Conservation (phyloP, 1,284 basidiomycete genomes). For the Coriolopsis trogii region DNA sequence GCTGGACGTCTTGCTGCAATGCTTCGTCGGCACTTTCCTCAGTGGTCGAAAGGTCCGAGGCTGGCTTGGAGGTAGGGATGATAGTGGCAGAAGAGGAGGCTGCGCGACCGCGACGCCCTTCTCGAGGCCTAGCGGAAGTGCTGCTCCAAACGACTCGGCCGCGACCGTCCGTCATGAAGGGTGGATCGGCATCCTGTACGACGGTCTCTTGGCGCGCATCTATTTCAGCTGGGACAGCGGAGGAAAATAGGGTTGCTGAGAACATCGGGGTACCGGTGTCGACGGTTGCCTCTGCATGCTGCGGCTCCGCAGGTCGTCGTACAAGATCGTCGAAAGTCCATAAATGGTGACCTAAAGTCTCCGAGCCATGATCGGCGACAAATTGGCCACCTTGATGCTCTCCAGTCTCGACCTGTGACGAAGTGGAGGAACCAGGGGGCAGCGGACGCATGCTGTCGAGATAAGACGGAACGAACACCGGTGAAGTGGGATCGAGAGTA, state of each 20-base stretch:
- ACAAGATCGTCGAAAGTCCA: neutral
- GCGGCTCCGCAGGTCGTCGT: neutral
- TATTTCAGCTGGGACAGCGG: neutral
- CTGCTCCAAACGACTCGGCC: conserved; percentile 62
- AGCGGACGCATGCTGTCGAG: conserved; percentile 13
- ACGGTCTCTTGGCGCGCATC: neutral
- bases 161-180: conserved; percentile 59
- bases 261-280: neutral
- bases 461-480: conserved; percentile 15
- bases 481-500: conserved; percentile 9
- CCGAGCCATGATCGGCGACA: neutral
- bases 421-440: conserved; percentile 4
- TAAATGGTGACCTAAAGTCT: neutral
- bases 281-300: no score
- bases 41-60: conserved; percentile 1
- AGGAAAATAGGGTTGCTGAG: neutral
- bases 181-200: conserved; percentile 47
- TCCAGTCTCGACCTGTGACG: neutral
- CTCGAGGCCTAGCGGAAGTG: conserved; percentile 21
- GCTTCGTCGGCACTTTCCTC: conserved; percentile 12
- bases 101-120: conserved; percentile 22
- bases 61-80: conserved; percentile 11
- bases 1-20: conserved; percentile 3
- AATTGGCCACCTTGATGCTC: neutral
- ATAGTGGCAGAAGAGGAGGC: conserved; percentile 12